These are phyloP conservation scores for Sugiyamaella paludigena DNA, from an alignment of 1,139 yeast genomes.

Conservation along the genomic window DNA sequence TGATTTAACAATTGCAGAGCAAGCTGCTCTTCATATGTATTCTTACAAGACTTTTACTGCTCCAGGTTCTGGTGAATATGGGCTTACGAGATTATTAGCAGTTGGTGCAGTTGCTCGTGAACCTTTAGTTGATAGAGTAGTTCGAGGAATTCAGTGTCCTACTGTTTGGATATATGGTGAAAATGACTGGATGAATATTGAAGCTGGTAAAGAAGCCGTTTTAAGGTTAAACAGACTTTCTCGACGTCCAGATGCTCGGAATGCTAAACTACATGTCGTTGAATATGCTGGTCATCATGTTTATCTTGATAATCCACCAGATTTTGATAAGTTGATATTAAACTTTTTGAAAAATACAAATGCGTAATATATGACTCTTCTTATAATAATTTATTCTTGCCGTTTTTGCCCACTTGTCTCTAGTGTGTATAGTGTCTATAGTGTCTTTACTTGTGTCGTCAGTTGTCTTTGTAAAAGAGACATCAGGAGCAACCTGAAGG, in stretches of 20 bases:
- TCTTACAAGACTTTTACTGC: constrained; percentile 57
- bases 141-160: constrained; percentile 24
- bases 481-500: too few relatives aligned
- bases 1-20: constrained; percentile 29
- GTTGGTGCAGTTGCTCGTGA: constrained; percentile 70
- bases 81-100: constrained; percentile 58
- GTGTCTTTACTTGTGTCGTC: too few relatives aligned
- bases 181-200: constrained; percentile 80
- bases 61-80: constrained; percentile 62
- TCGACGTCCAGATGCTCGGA: constrained; percentile 32
- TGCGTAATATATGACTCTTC: neutral
- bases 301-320: constrained; percentile 68
- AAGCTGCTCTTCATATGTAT: constrained; percentile 48
- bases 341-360: constrained; percentile 35
- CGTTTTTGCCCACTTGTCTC: too few relatives aligned
- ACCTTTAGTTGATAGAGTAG: constrained; percentile 66
- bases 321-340: constrained; percentile 52
- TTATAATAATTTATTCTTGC: too few relatives aligned
- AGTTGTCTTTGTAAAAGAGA: too few relatives aligned
- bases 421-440: too few relatives aligned
- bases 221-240: constrained; percentile 33
- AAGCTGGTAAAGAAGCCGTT: constrained; percentile 61
- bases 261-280: constrained; percentile 46
- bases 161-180: constrained; percentile 71
- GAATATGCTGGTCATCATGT: constrained; percentile 73